These are phyloP conservation scores for Acanthamoeba royreba DNA, from an alignment of 208 protist genomes.

Conservation along the genomic window DNA sequence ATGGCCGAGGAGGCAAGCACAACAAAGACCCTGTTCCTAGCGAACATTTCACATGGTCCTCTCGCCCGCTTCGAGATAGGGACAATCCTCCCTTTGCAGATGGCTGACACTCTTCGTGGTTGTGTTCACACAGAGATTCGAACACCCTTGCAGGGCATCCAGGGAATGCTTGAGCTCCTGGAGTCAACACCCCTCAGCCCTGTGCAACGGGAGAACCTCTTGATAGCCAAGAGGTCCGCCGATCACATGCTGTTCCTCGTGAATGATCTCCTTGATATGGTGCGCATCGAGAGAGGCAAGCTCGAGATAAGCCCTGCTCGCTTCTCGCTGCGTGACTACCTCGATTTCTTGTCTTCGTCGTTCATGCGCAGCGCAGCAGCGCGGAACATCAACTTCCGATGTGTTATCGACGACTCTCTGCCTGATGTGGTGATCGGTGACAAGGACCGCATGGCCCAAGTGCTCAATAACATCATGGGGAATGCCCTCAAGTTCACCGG, in stretches of 20 bases:
- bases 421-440: neutral
- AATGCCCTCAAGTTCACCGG: slow-evolving; percentile 20
- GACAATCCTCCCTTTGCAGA: no score
- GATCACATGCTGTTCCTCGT: neutral
- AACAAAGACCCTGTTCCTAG: slow-evolving; percentile 14
- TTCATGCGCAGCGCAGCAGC: neutral
- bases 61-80: no score
- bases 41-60: slow-evolving; percentile 21
- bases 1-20: slow-evolving; percentile 24
- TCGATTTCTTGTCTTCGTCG: neutral
- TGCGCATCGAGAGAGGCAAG: slow-evolving; percentile 33
- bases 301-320: neutral
- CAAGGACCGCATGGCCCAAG: neutral
- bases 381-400: neutral
- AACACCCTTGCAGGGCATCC: neutral
- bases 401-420: neutral
- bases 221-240: neutral
- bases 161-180: slow-evolving; percentile 7
- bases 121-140: neutral
- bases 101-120: neutral
- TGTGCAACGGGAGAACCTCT: neutral
- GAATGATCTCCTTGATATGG: slow-evolving; percentile 16
- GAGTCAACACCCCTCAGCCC: neutral
- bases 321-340: slow-evolving; percentile 5
- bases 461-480: neutral